These are phyloP conservation scores for Septoria linicola DNA, from an alignment of 2,329 filamentous ascomycete species.

Conservation along the genomic window DNA sequence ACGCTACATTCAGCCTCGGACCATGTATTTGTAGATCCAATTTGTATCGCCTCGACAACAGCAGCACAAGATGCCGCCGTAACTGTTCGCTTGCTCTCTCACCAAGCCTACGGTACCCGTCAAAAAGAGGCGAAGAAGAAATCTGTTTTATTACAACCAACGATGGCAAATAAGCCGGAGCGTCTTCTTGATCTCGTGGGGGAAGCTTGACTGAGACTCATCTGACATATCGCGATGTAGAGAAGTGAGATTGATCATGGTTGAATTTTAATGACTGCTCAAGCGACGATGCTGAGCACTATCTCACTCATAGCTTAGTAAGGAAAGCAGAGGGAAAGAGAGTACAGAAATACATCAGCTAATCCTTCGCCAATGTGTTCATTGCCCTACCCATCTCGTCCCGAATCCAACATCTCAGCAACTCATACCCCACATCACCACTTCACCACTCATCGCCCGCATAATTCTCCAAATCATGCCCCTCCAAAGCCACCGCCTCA, in stretches of 20 bases:
- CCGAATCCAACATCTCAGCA: no score
- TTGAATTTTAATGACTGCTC: no score
- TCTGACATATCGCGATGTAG: conserved; percentile 6
- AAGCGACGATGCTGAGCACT: no score
- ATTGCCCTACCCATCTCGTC: no score
- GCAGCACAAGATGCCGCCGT: conserved; percentile 30
- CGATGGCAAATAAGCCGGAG: conserved; percentile 99
- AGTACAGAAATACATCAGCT: no score
- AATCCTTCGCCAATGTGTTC: no score
- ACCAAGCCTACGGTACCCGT: conserved; percentile 35
- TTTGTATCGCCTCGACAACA: conserved; percentile 33
- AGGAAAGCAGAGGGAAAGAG: no score
- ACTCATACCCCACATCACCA: no score
- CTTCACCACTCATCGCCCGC: not conserved
- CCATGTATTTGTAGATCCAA: not conserved
- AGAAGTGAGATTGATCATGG: no score
- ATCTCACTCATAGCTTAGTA: no score
- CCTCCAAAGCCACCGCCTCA: not conserved
- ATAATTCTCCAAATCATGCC: conserved; percentile 2
- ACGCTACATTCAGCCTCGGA: not conserved
- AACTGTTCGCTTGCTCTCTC: conserved; percentile 33
- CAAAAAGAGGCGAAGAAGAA: conserved; percentile 66
- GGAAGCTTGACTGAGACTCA: conserved; percentile 64
- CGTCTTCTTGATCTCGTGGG: conserved; percentile 88
- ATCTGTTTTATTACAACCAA: no score